Conservation (phyloP, 805 yeast genomes). For the Komagataella pastoris region DNA sequence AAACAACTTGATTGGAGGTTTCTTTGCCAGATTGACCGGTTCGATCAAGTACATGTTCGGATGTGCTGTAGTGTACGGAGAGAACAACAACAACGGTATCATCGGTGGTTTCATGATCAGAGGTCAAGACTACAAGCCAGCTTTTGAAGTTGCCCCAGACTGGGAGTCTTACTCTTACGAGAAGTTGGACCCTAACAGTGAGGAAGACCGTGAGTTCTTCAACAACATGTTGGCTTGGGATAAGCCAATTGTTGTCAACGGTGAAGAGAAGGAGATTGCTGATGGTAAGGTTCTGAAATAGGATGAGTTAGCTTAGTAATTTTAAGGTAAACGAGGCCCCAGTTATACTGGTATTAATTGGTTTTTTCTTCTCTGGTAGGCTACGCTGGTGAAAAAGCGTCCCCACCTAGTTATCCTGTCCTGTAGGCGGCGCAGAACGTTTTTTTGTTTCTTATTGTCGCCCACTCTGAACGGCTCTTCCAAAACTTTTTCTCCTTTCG, state of each 20-base stretch:
- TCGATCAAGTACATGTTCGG: slow-evolving; percentile 95
- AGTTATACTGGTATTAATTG: background rate
- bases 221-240: slow-evolving; percentile 98
- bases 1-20: slow-evolving; percentile 95
- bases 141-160: slow-evolving; percentile 97
- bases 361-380: background rate
- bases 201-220: slow-evolving; percentile 67
- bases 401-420: too few relatives aligned
- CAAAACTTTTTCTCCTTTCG: background rate
- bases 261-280: slow-evolving; percentile 75
- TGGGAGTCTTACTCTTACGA: slow-evolving; percentile 88
- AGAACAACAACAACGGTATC: slow-evolving; percentile 96
- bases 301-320: slow-evolving; percentile 5
- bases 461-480: background rate
- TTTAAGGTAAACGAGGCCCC: background rate
- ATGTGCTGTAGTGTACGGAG: slow-evolving; percentile 90
- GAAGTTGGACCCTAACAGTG: slow-evolving; percentile 69
- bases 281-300: slow-evolving; percentile 98
- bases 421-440: background rate
- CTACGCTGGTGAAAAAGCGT: too few relatives aligned
- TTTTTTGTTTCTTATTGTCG: too few relatives aligned
- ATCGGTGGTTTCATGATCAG: slow-evolving; percentile 90
- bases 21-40: slow-evolving; percentile 87
- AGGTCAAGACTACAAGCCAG: slow-evolving; percentile 86
- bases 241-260: slow-evolving; percentile 72